These are phyloP conservation scores for Eucalyptus pauciflora DNA, from an alignment of 345 rosid genomes.

Conservation along the genomic window DNA sequence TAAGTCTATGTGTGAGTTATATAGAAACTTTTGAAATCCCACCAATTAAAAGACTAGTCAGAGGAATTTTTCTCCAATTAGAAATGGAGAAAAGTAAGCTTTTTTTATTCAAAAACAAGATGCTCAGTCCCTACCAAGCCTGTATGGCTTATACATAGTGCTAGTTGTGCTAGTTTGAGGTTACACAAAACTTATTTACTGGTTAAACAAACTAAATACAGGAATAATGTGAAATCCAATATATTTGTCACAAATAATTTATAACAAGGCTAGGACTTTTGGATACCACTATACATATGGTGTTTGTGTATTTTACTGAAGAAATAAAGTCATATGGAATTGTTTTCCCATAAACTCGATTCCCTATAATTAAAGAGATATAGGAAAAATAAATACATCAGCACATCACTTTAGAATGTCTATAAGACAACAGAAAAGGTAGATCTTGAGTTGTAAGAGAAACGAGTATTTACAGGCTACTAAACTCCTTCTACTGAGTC, in stretches of 20 bases:
- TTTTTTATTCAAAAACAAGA: neutral
- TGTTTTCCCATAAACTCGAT: neutral
- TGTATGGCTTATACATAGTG: neutral
- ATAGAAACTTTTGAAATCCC: neutral
- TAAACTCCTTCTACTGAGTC: no score
- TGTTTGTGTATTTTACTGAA: neutral
- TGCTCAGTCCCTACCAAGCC: neutral
- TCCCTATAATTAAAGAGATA: no score
- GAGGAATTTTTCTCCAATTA: neutral
- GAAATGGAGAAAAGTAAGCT: neutral
- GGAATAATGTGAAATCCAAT: neutral
- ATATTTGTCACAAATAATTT: neutral
- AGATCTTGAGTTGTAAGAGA: no score
- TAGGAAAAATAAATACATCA: no score
- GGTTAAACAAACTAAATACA: neutral
- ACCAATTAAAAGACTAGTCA: neutral
- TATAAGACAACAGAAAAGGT: no score
- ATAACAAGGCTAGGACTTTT: neutral
- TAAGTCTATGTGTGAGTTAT: no score
- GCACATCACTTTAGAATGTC: no score
- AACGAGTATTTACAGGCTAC: no score
- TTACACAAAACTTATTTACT: neutral
- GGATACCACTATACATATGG: no score
- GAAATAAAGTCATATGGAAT: no score
- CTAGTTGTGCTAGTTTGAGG: constrained; percentile 1